Evolutionary conservation across 192 early-diverging fungal genomes (phyloP).

Genomic region (Pilaira anomala): DNA sequence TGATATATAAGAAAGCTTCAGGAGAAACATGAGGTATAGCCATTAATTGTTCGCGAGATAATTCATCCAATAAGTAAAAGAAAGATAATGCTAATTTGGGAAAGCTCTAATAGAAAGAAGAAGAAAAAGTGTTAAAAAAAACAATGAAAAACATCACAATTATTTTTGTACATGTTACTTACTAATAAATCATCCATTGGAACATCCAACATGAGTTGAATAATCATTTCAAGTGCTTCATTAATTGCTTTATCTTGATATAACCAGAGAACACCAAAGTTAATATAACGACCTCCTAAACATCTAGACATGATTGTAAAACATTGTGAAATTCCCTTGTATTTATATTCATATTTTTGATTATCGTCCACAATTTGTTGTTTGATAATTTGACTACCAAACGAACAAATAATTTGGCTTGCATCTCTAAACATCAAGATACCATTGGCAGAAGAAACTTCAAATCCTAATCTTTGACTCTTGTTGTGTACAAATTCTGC

Average conservation of each 20-base stretch:
- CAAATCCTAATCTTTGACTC: slow-evolving; percentile 77
- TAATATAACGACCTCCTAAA: slow-evolving; percentile 79
- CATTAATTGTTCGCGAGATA: slow-evolving; percentile 64
- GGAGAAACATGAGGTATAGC: slow-evolving; percentile 56
- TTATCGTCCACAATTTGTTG: slow-evolving; percentile 1
- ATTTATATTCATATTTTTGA: slow-evolving; percentile 36
- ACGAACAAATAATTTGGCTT: slow-evolving; percentile 59
- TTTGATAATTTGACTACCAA: slow-evolving; percentile 34
- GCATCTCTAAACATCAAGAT: slow-evolving; percentile 89
- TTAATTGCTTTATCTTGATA: slow-evolving; percentile 81
- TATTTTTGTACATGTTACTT: slow-evolving; percentile 14
- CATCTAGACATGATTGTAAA: slow-evolving; percentile 68
- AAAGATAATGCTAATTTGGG: slow-evolving; percentile 59
- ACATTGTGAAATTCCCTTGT: slow-evolving; percentile 77
- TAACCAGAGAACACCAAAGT: slow-evolving; percentile 87
- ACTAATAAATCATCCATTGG: slow-evolving; percentile 76
- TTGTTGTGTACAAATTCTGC: slow-evolving; percentile 81
- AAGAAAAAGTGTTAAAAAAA: no score
- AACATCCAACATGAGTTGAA: slow-evolving; percentile 68
- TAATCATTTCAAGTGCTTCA: slow-evolving; percentile 56
- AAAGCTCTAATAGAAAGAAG: no score
- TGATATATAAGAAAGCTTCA: slow-evolving; percentile 63
- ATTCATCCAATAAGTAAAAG: slow-evolving; percentile 66
- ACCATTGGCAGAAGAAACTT: slow-evolving; percentile 81
- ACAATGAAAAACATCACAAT: slow-evolving; percentile 1